phyloP scores from a whole-genome alignment of 2,329 filamentous ascomycete species.

The Aspergillus tanneri region DNA sequence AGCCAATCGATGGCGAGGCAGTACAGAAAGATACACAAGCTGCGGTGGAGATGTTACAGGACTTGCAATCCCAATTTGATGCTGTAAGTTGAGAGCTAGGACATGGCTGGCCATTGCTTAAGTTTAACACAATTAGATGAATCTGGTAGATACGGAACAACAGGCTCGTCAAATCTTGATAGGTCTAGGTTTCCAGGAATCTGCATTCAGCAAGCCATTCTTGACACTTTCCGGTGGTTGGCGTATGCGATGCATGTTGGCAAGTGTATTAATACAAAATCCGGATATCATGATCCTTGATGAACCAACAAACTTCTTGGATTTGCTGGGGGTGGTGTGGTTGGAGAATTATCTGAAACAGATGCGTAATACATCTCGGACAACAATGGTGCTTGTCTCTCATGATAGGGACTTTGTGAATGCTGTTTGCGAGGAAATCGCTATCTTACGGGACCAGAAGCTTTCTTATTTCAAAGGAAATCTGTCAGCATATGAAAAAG shows the following conservation, averaged over 20 bases:
- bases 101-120: constrained; percentile 9
- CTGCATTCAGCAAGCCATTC: constrained; percentile 59
- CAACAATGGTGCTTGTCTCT: constrained; percentile 74
- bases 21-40: constrained; percentile 67
- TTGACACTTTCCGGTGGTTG: constrained; percentile 73
- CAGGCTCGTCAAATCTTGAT: constrained; percentile 65
- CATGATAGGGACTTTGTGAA: constrained; percentile 82
- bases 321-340: constrained; percentile 81
- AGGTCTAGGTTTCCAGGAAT: constrained; percentile 69
- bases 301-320: constrained; percentile 84
- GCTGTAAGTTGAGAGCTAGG: constrained; percentile 43
- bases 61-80: constrained; percentile 67
- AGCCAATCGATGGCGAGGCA: constrained; percentile 56
- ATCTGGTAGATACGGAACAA: constrained; percentile 62
- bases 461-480: constrained; percentile 75
- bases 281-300: constrained; percentile 78
- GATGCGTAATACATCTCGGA: constrained; percentile 53
- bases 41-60: constrained; percentile 67
- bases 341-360: constrained; percentile 69
- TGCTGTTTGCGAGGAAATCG: constrained; percentile 70
- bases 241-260: constrained; percentile 68
- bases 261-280: constrained; percentile 66
- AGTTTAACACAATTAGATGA: constrained; percentile 38
- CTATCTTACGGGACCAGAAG: constrained; percentile 70
- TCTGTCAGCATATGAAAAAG: constrained; percentile 67